Evolutionary conservation across 192 early-diverging fungal genomes (phyloP), one percentile per base, ranked within the genome.

Genomic region (Chytriomyces sp.): DNA sequence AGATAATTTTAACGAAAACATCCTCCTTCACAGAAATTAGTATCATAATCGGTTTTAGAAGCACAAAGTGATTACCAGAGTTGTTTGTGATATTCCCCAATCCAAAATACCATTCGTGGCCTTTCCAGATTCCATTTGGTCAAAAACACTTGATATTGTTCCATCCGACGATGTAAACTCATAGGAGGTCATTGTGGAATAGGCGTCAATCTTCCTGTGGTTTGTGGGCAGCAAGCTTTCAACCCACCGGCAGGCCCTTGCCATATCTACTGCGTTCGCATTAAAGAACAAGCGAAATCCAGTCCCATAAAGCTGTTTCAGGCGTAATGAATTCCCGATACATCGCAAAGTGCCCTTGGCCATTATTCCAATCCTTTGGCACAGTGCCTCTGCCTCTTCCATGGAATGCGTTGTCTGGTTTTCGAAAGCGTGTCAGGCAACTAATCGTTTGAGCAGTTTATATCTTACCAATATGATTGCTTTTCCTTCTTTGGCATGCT

Each of bases 341-440:
- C 91, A 92, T 32, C 90, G 79, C 34, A 93, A 59, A 0, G 87
- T 89, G 33, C 92, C 92, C 57, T 91, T 89, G 22, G 89, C 88
- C 86, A 92, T 92, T 60, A 93, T 93, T 40, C 88, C 91, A 52
- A 93, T 94, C 4, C 82, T 76, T 6, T 88, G 77, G 73, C 91
- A 93, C 14, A 92, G 70, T 5, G 90, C 87, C 70, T 93, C 92
- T 56, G 91, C 92, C 78, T 93, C 92, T 69, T 93, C 89, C 90
- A 91, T 91, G 4, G 82, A 84, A 61, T 91, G 90, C 5, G 90
- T 91, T 5, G 89, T 93, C 74, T 85, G 37, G 19, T 12, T 3
- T 33, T 17, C 19, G 39, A 63, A 52, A 40, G 19, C 17, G 32
- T 34, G 25, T 12, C 4, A 26, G 19, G 2, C 30, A 39, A 17